A percentile compares a stretch with the other conserved stretches of the same genome.
Evolutionary conservation across 2,329 filamentous ascomycete species (phyloP).

Genomic region (Sporothrix euskadiensis): DNA sequence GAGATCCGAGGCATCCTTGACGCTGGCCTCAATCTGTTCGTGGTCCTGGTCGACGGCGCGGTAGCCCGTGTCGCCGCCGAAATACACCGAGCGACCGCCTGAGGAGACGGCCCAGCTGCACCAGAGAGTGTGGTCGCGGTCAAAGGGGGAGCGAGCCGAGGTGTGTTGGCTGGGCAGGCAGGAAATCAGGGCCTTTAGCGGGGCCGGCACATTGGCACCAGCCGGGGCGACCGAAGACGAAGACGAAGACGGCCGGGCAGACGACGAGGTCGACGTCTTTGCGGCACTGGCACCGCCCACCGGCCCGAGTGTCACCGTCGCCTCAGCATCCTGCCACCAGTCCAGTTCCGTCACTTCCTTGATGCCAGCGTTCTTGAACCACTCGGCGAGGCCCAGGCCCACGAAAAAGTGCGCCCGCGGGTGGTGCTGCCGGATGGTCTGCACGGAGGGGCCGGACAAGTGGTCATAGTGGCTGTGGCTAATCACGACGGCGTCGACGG

Average conservation of each 20-base stretch:
- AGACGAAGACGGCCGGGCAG: not conserved
- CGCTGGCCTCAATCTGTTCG: conserved; percentile 37
- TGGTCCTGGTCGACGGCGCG: conserved; percentile 57
- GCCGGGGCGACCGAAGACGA: not conserved
- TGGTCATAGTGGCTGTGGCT: conserved; percentile 95
- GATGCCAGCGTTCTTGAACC: conserved; percentile 74
- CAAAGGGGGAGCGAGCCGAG: conserved; percentile 66
- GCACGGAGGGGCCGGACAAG: conserved; percentile 73
- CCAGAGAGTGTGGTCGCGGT: conserved; percentile 80
- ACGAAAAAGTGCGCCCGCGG: conserved; percentile 86
- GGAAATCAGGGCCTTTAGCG: conserved; percentile 69
- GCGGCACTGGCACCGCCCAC: not conserved
- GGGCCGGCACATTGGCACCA: not conserved
- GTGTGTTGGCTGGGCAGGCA: conserved; percentile 86
- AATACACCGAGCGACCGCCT: conserved; percentile 77
- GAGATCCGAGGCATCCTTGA: not conserved
- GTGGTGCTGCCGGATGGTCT: conserved; percentile 67
- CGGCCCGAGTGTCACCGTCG: conserved; percentile 54
- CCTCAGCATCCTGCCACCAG: conserved; percentile 86
- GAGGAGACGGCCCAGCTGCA: conserved; percentile 79
- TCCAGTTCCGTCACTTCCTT: conserved; percentile 83
- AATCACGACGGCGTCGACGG: conserved; percentile 75
- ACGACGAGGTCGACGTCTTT: not conserved
- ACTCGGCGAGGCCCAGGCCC: conserved; percentile 76
- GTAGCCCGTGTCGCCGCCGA: conserved; percentile 90